A percentile compares a stretch with the other conserved stretches of the same genome.
Evolutionary conservation across 495 filamentous ascomycete genomes (phyloP).

Genomic region (Aspergillus steynii): DNA sequence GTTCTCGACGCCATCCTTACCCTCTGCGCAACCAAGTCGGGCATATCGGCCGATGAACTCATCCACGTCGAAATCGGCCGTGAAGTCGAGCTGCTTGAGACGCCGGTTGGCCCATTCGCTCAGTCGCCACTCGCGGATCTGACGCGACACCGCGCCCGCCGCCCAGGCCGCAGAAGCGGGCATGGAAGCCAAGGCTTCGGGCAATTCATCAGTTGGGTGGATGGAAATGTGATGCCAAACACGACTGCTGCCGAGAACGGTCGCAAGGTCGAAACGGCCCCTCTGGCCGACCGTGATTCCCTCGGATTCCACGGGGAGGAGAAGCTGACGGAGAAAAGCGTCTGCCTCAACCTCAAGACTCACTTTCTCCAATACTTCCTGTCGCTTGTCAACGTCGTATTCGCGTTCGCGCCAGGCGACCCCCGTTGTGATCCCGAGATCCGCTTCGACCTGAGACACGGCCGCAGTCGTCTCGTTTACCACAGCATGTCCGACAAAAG

Average conservation of each 20-base stretch:
- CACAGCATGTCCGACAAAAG: constrained; percentile 70
- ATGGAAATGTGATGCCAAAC: constrained; percentile 95
- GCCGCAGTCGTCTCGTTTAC: constrained; percentile 81
- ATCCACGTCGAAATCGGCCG: constrained; percentile 91
- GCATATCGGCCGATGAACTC: constrained; percentile 85
- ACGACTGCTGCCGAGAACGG: constrained; percentile 72
- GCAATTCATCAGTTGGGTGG: constrained; percentile 86
- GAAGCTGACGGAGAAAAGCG: constrained; percentile 77
- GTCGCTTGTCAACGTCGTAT: constrained; percentile 74
- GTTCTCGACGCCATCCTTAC: constrained; percentile 88
- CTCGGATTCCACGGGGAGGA: constrained; percentile 76
- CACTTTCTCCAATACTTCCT: constrained; percentile 82
- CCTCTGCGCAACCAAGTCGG: constrained; percentile 82
- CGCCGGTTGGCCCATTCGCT: constrained; percentile 96
- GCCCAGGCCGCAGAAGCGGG: constrained; percentile 77
- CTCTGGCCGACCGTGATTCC: constrained; percentile 71
- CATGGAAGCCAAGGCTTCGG: constrained; percentile 63
- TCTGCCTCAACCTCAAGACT: constrained; percentile 78
- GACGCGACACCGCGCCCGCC: constrained; percentile 85
- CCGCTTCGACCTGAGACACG: constrained; percentile 73
- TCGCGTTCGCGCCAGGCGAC: constrained; percentile 69
- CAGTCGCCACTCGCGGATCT: constrained; percentile 87
- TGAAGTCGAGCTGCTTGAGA: constrained; percentile 92
- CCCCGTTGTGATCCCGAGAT: constrained; percentile 74
- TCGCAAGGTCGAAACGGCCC: constrained; percentile 73